Evolutionary conservation across 352 stramenopile species (phyloP).

Genomic region (Pythium sukuiense): DNA sequence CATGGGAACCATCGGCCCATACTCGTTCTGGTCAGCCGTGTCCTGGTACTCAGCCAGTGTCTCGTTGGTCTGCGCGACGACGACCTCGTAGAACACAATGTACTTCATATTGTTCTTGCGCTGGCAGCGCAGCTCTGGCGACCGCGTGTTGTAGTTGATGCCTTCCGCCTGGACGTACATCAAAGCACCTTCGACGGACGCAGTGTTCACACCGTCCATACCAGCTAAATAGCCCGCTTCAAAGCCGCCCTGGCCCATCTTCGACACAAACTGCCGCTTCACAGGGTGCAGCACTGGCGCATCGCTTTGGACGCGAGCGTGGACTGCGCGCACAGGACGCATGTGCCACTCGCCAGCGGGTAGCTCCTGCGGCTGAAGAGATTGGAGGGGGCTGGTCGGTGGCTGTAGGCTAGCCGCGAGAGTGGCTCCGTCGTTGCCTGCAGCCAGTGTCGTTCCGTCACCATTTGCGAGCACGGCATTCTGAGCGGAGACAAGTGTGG

Average conservation of each 20-base stretch:
- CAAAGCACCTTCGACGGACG: constrained; percentile 70
- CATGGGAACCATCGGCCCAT: constrained; percentile 68
- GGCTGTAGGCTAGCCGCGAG: neutral
- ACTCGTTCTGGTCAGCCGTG: constrained; percentile 46
- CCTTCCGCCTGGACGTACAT: constrained; percentile 85
- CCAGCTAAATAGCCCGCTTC: constrained; percentile 51
- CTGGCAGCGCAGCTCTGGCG: constrained; percentile 49
- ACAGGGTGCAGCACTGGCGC: constrained; percentile 52
- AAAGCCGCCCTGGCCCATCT: constrained; percentile 48
- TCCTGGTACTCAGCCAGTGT: constrained; percentile 64
- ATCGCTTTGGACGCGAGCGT: constrained; percentile 75
- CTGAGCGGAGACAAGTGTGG: neutral
- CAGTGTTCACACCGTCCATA: constrained; percentile 81
- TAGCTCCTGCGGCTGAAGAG: constrained; percentile 18
- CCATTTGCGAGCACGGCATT: constrained; percentile 2
- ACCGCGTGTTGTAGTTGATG: constrained; percentile 76
- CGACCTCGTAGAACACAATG: constrained; percentile 81
- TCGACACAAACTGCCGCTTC: constrained; percentile 61
- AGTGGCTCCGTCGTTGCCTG: neutral
- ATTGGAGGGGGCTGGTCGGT: constrained; percentile 19
- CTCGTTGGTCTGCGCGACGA: constrained; percentile 74
- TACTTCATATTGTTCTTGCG: constrained; percentile 83
- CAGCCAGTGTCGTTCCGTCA: neutral
- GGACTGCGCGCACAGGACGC: constrained; percentile 64
- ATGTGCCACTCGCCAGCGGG: constrained; percentile 54